A percentile compares a stretch with the other conserved stretches of the same genome.
These are phyloP conservation scores for Penicillium ochrochloron DNA, from an alignment of 495 filamentous ascomycete species.

Conservation along the genomic window DNA sequence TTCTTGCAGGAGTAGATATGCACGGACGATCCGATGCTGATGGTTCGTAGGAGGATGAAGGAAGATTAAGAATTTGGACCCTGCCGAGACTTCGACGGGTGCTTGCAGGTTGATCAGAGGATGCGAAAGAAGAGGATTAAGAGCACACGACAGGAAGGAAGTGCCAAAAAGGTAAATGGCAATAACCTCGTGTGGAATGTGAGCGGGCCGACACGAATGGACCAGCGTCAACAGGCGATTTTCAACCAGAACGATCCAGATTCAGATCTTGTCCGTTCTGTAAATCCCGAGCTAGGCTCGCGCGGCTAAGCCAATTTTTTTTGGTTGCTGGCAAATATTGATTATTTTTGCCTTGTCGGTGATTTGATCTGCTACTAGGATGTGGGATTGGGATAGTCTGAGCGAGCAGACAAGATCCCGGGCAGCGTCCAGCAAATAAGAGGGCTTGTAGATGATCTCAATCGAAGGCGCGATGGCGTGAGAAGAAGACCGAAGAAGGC, in stretches of 20 bases:
- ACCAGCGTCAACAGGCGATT: background rate
- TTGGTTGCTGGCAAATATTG: background rate
- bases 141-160: slow-evolving; percentile 7
- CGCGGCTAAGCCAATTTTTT: background rate
- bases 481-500: slow-evolving; percentile 17
- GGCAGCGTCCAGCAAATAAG: slow-evolving; percentile 26
- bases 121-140: background rate
- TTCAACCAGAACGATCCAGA: background rate
- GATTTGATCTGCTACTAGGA: slow-evolving; percentile 13
- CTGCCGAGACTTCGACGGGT: slow-evolving; percentile 1
- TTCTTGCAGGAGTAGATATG: slow-evolving; percentile 31
- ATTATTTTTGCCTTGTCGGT: background rate
- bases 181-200: slow-evolving; percentile 29
- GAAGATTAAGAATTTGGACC: slow-evolving; percentile 4
- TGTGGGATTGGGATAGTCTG: slow-evolving; percentile 13
- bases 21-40: slow-evolving; percentile 3
- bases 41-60: slow-evolving; percentile 1
- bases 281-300: slow-evolving; percentile 1
- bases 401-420: slow-evolving; percentile 17
- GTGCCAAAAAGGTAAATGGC: slow-evolving; percentile 19
- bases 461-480: slow-evolving; percentile 28
- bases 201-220: background rate
- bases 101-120: slow-evolving; percentile 9
- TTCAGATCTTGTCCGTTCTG: background rate
- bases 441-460: slow-evolving; percentile 27